Evolutionary conservation across 2,329 filamentous ascomycete genomes (phyloP).

Genomic region (Magnaporthiopsis incrustans): DNA sequence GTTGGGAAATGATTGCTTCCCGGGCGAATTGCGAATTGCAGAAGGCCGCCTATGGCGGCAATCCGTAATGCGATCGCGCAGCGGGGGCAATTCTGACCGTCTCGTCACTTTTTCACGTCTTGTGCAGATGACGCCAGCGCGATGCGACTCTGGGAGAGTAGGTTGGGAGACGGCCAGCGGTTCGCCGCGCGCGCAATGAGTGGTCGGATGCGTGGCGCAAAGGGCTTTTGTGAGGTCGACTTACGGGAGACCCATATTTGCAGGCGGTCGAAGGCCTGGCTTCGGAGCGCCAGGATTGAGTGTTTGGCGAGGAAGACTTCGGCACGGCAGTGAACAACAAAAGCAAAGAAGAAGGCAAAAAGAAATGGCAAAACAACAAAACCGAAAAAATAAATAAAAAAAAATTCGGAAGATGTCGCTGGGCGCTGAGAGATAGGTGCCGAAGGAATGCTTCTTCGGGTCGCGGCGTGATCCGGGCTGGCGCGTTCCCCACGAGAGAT

Average conservation of each 20-base stretch:
- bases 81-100: neutral
- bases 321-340: neutral
- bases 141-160: neutral
- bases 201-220: conserved; percentile 8
- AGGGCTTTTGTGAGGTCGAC: conserved; percentile 6
- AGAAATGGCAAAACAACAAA: neutral
- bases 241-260: conserved; percentile 12
- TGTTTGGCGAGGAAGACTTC: neutral
- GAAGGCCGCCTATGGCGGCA: neutral
- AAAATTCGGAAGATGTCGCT: neutral
- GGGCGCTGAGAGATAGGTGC: neutral
- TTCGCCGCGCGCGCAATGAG: conserved; percentile 2
- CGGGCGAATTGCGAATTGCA: neutral
- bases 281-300: neutral
- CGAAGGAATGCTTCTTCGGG: neutral
- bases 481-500: neutral
- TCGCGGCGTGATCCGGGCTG: neutral
- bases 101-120: neutral
- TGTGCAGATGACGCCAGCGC: neutral
- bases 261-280: neutral
- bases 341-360: neutral
- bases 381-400: no score
- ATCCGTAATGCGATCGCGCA: neutral
- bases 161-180: neutral
- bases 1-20: neutral